These are phyloP conservation scores for Hemileia vastatrix DNA, from an alignment of 1,284 basidiomycete genomes.

Conservation along the genomic window DNA sequence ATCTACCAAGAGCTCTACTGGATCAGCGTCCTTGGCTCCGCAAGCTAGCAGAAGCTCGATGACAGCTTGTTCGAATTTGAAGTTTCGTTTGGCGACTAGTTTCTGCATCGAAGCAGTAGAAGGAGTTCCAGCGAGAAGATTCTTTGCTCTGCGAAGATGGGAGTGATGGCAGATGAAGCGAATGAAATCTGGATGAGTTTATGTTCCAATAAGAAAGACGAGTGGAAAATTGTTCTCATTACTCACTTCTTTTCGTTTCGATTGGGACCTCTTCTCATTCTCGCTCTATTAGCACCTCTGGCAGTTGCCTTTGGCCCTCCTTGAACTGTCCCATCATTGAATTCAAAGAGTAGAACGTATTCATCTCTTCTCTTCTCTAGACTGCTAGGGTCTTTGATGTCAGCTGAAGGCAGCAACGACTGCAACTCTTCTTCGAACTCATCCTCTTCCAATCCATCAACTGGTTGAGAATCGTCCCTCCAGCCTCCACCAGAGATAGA, in stretches of 20 bases:
- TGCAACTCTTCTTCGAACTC: background rate
- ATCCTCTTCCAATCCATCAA: background rate
- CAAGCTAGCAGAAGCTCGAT: slow-evolving; percentile 62
- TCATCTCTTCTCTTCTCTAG: slow-evolving; percentile 28
- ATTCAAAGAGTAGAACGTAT: slow-evolving; percentile 45
- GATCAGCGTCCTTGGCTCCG: slow-evolving; percentile 51
- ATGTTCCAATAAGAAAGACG: background rate
- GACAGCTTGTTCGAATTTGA: slow-evolving; percentile 57
- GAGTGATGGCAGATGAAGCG: background rate
- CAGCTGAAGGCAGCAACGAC: slow-evolving; percentile 8
- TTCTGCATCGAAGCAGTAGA: slow-evolving; percentile 52
- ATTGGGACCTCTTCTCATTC: no score
- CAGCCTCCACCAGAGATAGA: slow-evolving; percentile 23
- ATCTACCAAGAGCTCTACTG: slow-evolving; percentile 58
- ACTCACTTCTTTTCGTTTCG: no score
- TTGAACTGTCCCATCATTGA: slow-evolving; percentile 47
- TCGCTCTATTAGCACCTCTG: no score
- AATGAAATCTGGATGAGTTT: no score
- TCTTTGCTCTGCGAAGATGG: background rate
- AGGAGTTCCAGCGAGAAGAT: slow-evolving; percentile 14
- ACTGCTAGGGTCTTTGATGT: slow-evolving; percentile 20
- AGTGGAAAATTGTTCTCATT: background rate
- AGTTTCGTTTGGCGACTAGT: slow-evolving; percentile 62
- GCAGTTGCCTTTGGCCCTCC: slow-evolving; percentile 34
- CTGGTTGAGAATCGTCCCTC: slow-evolving; percentile 25